Evolutionary conservation across 306 rosid genomes (phyloP), one percentile per base, ranked within the genome.

Genomic region (Nissolia schottii): DNA sequence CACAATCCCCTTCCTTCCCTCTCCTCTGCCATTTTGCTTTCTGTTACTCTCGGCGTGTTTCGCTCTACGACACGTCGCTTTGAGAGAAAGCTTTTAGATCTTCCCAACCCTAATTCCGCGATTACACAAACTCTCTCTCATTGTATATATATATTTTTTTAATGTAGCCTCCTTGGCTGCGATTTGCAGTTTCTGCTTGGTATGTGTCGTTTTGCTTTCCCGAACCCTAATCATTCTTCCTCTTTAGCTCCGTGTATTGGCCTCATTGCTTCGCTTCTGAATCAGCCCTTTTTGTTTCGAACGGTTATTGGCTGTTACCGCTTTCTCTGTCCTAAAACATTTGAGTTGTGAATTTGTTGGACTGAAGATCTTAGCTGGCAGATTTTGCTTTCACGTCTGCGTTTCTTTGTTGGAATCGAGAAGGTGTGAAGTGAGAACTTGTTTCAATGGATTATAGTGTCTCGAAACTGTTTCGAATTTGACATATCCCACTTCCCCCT

Each of bases 101-200:
- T 76, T 60, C 54, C 25, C 1, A 59, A 74, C 87, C 83, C 87
- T 84, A 75, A 16, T 32, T 57, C 48, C 49, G 23, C 64, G 64
- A 67, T 77, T 80, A 34, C 50, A 25, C 51, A 69, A 48, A n/a
- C n/a, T n/a, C 51, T 20, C 46, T 65, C 74, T 71, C 70, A 19
- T 85, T 43, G 19, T 40, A 0, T 13, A 10, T 7, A 4, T 34
- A 1, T 12, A 1, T 70, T 57, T 59, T 86, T 69, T 55, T 53
- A 54, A 80, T 79, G 92, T 83, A 85, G 77, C 92, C 81, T 64
- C 90, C 83, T 25, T 82, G 75, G 84, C 75, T 49, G 20, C 78
- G 67, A 71, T 83, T 81, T 75, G 61, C 76, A 67, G 72, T 71
- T 79, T 51, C 67, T 32, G 62, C 67, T 73, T 46, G 91, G 93